These are phyloP conservation scores for Fusarium brachygibbosum DNA, from an alignment of 2,329 filamentous ascomycete genomes.

Conservation along the genomic window DNA sequence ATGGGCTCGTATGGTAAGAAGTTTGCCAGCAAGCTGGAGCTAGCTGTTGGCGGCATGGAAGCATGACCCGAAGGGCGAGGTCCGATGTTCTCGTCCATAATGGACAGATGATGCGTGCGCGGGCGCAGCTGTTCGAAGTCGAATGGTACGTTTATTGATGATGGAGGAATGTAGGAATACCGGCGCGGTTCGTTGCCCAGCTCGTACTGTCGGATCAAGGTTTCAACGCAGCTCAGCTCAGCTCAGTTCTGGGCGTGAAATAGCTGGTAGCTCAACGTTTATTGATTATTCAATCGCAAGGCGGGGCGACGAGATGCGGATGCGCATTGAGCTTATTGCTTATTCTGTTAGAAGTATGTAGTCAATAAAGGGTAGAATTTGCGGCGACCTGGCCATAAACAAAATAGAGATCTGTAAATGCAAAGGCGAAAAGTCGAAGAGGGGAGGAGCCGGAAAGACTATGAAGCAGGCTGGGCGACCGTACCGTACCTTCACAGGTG, in stretches of 20 bases:
- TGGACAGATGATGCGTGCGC: conserved; percentile 9
- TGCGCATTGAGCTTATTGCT: conserved; percentile 39
- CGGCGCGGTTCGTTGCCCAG: background rate
- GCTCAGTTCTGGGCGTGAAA: conserved; percentile 28
- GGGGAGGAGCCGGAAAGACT: conserved; percentile 34
- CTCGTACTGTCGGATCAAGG: background rate
- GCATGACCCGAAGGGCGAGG: conserved; percentile 51
- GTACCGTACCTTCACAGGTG: conserved; percentile 1
- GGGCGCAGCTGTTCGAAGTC: conserved; percentile 1
- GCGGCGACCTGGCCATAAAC: conserved; percentile 17
- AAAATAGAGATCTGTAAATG: conserved; percentile 20
- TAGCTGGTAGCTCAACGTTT: conserved; percentile 13
- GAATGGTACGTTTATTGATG: background rate
- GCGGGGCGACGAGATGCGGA: conserved; percentile 22
- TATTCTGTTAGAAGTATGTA: conserved; percentile 13
- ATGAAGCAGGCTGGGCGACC: conserved; percentile 35
- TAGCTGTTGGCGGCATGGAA: conserved; percentile 52
- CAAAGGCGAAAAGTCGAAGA: conserved; percentile 23
- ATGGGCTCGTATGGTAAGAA: conserved; percentile 73
- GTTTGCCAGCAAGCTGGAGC: conserved; percentile 53
- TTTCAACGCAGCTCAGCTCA: conserved; percentile 27
- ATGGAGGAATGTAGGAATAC: background rate
- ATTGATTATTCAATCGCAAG: conserved; percentile 35
- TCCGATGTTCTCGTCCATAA: conserved; percentile 58
- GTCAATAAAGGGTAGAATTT: conserved; percentile 2